Evolutionary conservation across 768 basidiomycete genomes (phyloP).

Genomic region (Nevesoporus exiguus): DNA sequence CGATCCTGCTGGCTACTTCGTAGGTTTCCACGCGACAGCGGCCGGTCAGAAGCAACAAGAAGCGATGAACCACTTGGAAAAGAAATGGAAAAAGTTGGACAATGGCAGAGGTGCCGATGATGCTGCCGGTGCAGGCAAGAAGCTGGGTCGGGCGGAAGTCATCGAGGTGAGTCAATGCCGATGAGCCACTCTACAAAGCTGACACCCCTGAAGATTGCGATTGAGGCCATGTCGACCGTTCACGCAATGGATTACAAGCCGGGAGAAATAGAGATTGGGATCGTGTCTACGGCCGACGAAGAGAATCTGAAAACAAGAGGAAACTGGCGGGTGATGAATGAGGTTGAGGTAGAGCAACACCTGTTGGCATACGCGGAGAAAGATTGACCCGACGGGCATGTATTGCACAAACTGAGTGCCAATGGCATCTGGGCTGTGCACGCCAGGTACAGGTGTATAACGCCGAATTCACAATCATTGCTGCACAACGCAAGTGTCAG

Average conservation of each 20-base stretch:
- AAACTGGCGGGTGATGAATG: constrained; percentile 74
- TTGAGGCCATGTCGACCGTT: constrained; percentile 91
- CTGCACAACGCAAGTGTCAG: constrained; percentile 17
- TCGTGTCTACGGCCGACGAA: constrained; percentile 73
- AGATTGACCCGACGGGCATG: constrained; percentile 47
- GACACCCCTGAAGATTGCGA: constrained; percentile 63
- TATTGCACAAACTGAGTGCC: constrained; percentile 1
- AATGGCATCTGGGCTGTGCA: not conserved
- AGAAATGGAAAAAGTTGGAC: constrained; percentile 96
- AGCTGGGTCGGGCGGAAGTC: constrained; percentile 69
- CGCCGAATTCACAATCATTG: not conserved
- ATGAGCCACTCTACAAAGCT: not conserved
- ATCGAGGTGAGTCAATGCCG: constrained; percentile 67
- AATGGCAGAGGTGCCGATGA: constrained; percentile 77
- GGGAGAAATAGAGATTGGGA: constrained; percentile 93
- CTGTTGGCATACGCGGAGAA: constrained; percentile 87
- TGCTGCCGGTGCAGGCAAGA: constrained; percentile 69
- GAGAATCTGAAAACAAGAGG: constrained; percentile 72
- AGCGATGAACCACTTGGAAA: constrained; percentile 97
- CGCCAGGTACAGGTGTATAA: not conserved
- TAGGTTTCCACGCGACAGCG: constrained; percentile 96
- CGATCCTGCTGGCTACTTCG: constrained; percentile 97
- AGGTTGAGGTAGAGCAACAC: constrained; percentile 75
- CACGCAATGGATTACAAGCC: constrained; percentile 96
- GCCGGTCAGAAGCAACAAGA: constrained; percentile 98